These are phyloP conservation scores for Pelargonium nanum DNA, from an alignment of 345 rosid species.

Conservation along the genomic window DNA sequence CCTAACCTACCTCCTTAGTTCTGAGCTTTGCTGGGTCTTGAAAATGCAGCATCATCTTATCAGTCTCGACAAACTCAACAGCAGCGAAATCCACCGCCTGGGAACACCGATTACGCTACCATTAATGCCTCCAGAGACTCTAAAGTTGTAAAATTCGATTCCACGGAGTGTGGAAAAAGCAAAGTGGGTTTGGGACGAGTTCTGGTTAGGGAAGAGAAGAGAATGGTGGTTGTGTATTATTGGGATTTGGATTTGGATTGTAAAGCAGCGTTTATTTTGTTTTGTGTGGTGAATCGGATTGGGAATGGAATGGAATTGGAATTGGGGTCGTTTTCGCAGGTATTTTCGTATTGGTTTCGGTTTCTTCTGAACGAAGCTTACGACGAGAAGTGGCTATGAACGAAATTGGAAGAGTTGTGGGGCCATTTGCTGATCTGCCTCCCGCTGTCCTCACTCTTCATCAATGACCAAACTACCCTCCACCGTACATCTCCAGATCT, in stretches of 20 bases:
- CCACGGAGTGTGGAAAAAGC: not conserved
- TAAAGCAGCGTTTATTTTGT: no score
- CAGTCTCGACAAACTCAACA: not conserved
- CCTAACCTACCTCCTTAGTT: constrained; percentile 29
- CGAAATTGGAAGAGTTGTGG: no score
- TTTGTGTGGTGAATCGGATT: not conserved
- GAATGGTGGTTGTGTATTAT: not conserved
- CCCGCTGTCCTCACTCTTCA: no score
- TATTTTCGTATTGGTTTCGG: not conserved
- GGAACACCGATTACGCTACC: not conserved
- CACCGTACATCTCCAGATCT: no score
- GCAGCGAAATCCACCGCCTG: not conserved
- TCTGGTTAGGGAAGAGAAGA: not conserved
- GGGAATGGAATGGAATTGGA: not conserved
- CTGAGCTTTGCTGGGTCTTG: constrained; percentile 31
- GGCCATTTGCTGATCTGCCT: no score
- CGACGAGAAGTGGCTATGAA: no score
- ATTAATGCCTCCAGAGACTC: no score
- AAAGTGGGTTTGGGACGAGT: not conserved
- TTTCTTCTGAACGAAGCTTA: not conserved
- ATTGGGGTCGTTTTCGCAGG: not conserved
- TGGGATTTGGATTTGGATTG: no score
- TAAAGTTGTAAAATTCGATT: no score
- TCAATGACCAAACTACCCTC: no score
- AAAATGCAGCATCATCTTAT: constrained; percentile 43